A percentile compares a stretch with the other conserved stretches of the same genome.
These are phyloP conservation scores for Diplodia mutila DNA, from an alignment of 2,329 filamentous ascomycete genomes.

Conservation along the genomic window DNA sequence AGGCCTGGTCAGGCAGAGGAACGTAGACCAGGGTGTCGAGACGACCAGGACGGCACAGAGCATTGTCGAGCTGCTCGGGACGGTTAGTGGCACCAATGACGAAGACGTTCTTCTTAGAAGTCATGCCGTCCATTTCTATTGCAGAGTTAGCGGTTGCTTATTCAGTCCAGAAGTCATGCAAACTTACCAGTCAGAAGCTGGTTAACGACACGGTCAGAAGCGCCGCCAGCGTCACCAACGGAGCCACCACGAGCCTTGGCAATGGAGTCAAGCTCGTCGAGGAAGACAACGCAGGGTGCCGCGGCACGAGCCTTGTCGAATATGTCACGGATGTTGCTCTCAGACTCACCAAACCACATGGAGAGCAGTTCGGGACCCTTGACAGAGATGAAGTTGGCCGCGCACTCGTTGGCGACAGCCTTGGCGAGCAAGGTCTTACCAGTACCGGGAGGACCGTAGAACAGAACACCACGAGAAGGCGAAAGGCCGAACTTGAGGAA, in stretches of 20 bases:
- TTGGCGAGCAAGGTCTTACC: constrained; percentile 99
- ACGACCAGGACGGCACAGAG: constrained; percentile 96
- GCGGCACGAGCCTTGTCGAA: constrained; percentile 99
- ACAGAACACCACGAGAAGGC: constrained; percentile 95
- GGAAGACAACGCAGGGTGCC: constrained; percentile 97
- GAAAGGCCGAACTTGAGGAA: constrained; percentile 99
- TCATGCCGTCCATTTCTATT: constrained; percentile 98
- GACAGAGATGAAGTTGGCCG: constrained; percentile 99
- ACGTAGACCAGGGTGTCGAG: constrained; percentile 98
- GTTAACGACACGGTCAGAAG: constrained; percentile 99
- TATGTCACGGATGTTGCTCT: constrained; percentile 99
- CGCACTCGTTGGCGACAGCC: constrained; percentile 98
- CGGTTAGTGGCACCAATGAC: constrained; percentile 99
- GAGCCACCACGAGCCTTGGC: constrained; percentile 99
- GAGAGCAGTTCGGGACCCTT: constrained; percentile 98
- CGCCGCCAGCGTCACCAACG: constrained; percentile 92
- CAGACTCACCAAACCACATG: constrained; percentile 99
- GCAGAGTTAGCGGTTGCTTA: constrained; percentile 47
- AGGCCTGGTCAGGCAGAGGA: constrained; percentile 88
- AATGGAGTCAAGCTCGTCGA: constrained; percentile 98
- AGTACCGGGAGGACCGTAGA: constrained; percentile 98
- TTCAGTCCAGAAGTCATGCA: constrained; percentile 1
- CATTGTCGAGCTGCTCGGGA: constrained; percentile 97
- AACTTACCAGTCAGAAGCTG: constrained; percentile 91
- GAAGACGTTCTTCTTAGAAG: constrained; percentile 99